Evolutionary conservation across 202 grass and related monocot genomes (phyloP), one percentile per base, ranked within the genome.

Genomic region (Digitaria exilis): DNA sequence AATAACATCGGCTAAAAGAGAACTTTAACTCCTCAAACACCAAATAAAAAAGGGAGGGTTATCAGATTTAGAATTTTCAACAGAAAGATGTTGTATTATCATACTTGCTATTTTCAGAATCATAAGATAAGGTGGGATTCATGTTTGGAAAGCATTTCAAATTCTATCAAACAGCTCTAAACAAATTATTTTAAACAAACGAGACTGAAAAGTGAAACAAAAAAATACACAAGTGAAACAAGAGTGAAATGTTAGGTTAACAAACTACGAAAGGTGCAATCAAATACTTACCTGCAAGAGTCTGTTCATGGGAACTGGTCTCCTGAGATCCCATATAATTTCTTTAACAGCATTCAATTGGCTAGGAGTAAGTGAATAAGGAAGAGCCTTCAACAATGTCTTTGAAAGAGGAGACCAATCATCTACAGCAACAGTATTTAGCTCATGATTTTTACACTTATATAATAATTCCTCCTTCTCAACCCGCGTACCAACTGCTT

Each of bases 291-390:
- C 96, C 91, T 98, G 96, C 75, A 98, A 78, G 73, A 98, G 92
- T 82, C 92, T 93, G 57, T 98, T 98, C 96, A 98, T 98, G 31
- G 96, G 92, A 52, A 98, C 88, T 41, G 87, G 92, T 82, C 85
- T 89, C 80, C 92, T 98, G 65, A 98, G 96, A 88, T 98, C 96
- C 90, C 93, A 95, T 93, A 95, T 93, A 88, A 98, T 98, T 85
- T 98, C 96, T 87, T 88, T 90, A 93, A 93, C 89, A 80, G 92
- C 92, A 90, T 88, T 88, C 49, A 91, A 80, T 79, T 98, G 96
- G 79, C 96, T 90, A 87, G 61, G 76, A 71, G 96, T 98, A 73
- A 98, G 92, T n/a, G 85, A 88, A 89, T 92, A 98, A 64, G 90
- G 92, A 76, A 95, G 89, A 71, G 85, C 71, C 67, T 90, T 85